A percentile compares a stretch with the other conserved stretches of the same genome.
Evolutionary conservation across 2,329 filamentous ascomycete species (phyloP).

Genomic region (Xylariales sp.): DNA sequence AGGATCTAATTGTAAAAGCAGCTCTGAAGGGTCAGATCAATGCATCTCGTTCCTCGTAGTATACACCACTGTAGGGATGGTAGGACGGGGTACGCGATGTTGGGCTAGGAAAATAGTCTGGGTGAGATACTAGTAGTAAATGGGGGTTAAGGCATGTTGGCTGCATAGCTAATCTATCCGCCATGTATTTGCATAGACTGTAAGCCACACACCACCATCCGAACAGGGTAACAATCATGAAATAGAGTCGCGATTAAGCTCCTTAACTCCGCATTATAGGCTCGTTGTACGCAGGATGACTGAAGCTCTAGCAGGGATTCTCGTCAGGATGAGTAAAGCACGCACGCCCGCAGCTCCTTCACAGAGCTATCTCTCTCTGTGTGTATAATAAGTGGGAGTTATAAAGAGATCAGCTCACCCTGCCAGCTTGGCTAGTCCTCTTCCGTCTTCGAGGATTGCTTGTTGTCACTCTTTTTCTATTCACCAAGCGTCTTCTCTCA

Average conservation of each 20-base stretch:
- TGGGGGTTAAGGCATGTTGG: not conserved
- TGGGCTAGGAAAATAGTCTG: conserved; percentile 5
- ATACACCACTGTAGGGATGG: not conserved
- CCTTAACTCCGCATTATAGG: conserved; percentile 17
- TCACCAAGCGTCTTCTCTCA: conserved; percentile 22
- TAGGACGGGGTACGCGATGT: not conserved
- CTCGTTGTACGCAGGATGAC: conserved; percentile 10
- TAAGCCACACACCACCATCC: conserved; percentile 12
- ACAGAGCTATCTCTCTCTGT: not conserved
- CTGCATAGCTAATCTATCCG: too few species aligned
- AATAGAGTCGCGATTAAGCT: conserved; percentile 1
- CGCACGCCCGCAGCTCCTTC: not conserved
- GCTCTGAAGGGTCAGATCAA: not conserved
- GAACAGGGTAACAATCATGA: conserved; percentile 12
- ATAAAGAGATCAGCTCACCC: conserved; percentile 30
- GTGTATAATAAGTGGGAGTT: conserved; percentile 7
- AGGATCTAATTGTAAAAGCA: not conserved
- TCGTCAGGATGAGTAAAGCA: conserved; percentile 11
- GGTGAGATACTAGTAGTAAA: not conserved
- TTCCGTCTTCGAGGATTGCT: conserved; percentile 16
- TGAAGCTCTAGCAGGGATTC: conserved; percentile 27
- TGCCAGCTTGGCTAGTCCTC: conserved; percentile 1
- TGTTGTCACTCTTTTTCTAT: conserved; percentile 26
- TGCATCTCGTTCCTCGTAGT: not conserved
- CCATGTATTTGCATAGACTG: not conserved